Conservation (phyloP, 495 filamentous ascomycete genomes). For the Chaetomium fimeti region DNA sequence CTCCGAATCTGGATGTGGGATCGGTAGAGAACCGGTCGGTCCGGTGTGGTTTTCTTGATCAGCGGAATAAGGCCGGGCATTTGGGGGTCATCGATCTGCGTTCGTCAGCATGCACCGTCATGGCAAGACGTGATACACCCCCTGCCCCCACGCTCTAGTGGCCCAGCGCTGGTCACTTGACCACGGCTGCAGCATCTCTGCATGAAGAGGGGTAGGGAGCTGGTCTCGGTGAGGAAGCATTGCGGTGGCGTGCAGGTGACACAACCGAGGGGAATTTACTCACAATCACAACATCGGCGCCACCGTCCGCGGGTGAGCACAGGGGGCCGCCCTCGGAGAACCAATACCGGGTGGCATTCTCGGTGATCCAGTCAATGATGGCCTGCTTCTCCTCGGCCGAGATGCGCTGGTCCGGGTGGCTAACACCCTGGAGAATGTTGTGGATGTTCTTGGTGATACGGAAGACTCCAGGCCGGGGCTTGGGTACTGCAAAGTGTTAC, state of each 20-base stretch:
- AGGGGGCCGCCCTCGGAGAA: slow-evolving; percentile 66
- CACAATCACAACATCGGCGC: slow-evolving; percentile 76
- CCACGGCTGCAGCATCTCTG: slow-evolving; percentile 10
- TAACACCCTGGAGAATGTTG: slow-evolving; percentile 88
- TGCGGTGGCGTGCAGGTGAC: neutral
- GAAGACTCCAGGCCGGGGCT: slow-evolving; percentile 80
- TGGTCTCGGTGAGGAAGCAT: slow-evolving; percentile 15
- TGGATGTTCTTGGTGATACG: slow-evolving; percentile 87
- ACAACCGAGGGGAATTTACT: slow-evolving; percentile 22
- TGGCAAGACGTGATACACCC: neutral
- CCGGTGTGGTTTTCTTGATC: slow-evolving; percentile 66
- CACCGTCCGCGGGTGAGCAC: slow-evolving; percentile 63
- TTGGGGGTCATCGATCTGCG: slow-evolving; percentile 75
- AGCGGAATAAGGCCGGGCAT: slow-evolving; percentile 81
- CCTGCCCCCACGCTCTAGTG: slow-evolving; percentile 1
- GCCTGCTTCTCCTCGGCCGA: slow-evolving; percentile 57
- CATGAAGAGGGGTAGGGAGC: slow-evolving; percentile 12
- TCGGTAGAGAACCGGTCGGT: slow-evolving; percentile 76
- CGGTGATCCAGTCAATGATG: slow-evolving; percentile 70
- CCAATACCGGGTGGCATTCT: slow-evolving; percentile 79
- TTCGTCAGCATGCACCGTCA: slow-evolving; percentile 23
- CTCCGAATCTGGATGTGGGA: slow-evolving; percentile 83
- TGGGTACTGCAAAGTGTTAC: slow-evolving; percentile 58
- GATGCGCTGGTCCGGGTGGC: slow-evolving; percentile 60
- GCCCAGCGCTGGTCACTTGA: slow-evolving; percentile 16